phyloP scores from a whole-genome alignment of 352 stramenopile genomes.

The Phytophthora foliorum region DNA sequence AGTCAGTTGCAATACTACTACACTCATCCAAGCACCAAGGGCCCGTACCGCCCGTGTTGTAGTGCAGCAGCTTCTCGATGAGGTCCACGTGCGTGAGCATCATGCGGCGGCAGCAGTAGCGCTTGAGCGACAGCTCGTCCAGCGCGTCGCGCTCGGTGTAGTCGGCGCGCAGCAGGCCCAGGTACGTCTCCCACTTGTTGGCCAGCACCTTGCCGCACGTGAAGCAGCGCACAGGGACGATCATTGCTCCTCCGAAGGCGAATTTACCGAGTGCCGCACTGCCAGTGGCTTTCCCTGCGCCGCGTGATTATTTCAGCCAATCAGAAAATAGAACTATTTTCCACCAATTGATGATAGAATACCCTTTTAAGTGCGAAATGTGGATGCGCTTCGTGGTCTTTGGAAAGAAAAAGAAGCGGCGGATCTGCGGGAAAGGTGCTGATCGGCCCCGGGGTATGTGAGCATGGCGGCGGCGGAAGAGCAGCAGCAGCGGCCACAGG shows the following conservation, averaged over 20 bases:
- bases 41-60: constrained; percentile 95
- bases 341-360: constrained; percentile 15
- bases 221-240: constrained; percentile 99
- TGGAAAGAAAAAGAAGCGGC: constrained; percentile 23
- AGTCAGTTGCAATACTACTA: constrained; percentile 6
- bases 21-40: not conserved
- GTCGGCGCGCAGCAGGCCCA: constrained; percentile 97
- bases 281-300: constrained; percentile 16
- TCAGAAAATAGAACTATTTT: not conserved
- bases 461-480: constrained; percentile 34
- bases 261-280: constrained; percentile 29
- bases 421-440: constrained; percentile 3
- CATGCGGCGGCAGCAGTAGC: constrained; percentile 99
- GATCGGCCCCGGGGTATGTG: constrained; percentile 15
- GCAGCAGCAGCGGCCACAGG: constrained; percentile 17
- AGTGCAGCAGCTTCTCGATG: constrained; percentile 99
- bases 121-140: constrained; percentile 98
- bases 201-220: constrained; percentile 99
- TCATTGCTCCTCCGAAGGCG: constrained; percentile 82
- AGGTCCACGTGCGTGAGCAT: constrained; percentile 99
- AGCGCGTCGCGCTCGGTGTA: constrained; percentile 98
- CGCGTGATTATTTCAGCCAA: constrained; percentile 4
- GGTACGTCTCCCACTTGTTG: constrained; percentile 99
- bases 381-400: not conserved
- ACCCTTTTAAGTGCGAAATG: constrained; percentile 18